phyloP scores from a whole-genome alignment of 2,329 filamentous ascomycete genomes.

The Capronia americana region DNA sequence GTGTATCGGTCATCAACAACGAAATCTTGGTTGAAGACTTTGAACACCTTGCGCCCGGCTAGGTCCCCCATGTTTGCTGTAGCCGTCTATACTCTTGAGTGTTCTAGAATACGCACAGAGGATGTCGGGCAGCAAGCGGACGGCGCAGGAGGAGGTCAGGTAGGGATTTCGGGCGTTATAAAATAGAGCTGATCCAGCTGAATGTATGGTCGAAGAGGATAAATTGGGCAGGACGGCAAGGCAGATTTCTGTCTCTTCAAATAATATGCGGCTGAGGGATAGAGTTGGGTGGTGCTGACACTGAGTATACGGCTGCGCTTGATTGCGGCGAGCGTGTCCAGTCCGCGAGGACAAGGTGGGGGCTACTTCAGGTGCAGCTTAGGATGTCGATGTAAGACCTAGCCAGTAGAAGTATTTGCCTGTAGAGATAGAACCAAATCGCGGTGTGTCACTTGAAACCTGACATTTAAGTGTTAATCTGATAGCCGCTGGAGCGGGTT shows the following conservation, averaged over 20 bases:
- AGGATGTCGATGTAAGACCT: conserved; percentile 31
- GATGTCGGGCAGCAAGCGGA: conserved; percentile 1
- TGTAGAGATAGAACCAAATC: conserved; percentile 2
- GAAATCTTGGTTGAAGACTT: conserved; percentile 99
- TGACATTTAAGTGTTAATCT: neutral
- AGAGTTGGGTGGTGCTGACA: conserved; percentile 37
- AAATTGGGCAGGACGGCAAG: conserved; percentile 10
- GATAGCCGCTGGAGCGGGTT: conserved; percentile 23
- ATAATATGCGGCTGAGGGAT: conserved; percentile 34
- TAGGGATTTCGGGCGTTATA: conserved; percentile 18
- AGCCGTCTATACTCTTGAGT: conserved; percentile 25
- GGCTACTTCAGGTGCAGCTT: conserved; percentile 25
- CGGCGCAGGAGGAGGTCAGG: neutral
- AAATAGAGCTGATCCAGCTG: conserved; percentile 8
- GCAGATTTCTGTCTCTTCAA: conserved; percentile 17
- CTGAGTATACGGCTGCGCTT: conserved; percentile 19
- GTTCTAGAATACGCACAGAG: neutral
- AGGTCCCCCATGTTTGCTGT: conserved; percentile 62
- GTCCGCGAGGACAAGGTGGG: conserved; percentile 29
- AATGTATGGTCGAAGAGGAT: conserved; percentile 15
- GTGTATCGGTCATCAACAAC: conserved; percentile 98
- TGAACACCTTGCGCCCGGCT: conserved; percentile 86
- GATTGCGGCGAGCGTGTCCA: conserved; percentile 21
- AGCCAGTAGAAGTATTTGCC: conserved; percentile 25
- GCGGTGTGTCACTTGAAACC: conserved; percentile 12